Base-by-base conservation (phyloP, 768 basidiomycete species). In the Leccinellum rugosiceps region DNA sequence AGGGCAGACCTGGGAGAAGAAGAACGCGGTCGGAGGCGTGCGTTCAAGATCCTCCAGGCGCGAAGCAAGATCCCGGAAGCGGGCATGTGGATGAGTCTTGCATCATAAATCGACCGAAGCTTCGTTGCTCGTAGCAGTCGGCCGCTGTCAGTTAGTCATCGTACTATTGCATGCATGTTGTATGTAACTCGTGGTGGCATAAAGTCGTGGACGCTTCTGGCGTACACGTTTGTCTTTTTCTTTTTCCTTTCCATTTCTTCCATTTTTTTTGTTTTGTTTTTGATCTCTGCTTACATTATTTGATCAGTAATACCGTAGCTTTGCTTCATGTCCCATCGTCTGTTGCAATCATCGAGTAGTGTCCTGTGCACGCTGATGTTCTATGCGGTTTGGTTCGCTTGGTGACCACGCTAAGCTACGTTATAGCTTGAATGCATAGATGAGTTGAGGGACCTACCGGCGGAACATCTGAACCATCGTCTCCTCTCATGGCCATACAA, bases 21-120 rank as follows among this genome's bases (percentile, higher is more conserved):
- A 31, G 78, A 75, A 25, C 78, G 84, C 43, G 83, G 84, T 2
- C 77, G 84, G 47, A 78, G 77, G 59, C 81, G 77, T 47, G 89
- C 90, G 2, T 66, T 85, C 60, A 83, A 78, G 72, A 92, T 92
- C 50, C 73, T 92, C 51, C 80, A 90, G 67, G 82, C 83, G 21
- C 80, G 88, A 50, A 87, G 82, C 61, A 79, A 82, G 69, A 61
- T 91, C 25, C 90, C 90, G 2, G 80, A 79, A 58, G 80, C 79
- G 56, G 86, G 88, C 35, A 90, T 91, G 88, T 92, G 88, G 88
- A 79, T 88, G 65, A 92, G 90, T 75, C 74, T 92, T 64, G 88
- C 85, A 38, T 79, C 85, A 38, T 79, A 58, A 68, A 35, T 49
- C 45, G 23, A 25, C 38, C 38, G 38, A 41, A 41, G n/a, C 38